Conservation (phyloP, 2,329 filamentous ascomycete species). For the Aspergillus sp. region DNA sequence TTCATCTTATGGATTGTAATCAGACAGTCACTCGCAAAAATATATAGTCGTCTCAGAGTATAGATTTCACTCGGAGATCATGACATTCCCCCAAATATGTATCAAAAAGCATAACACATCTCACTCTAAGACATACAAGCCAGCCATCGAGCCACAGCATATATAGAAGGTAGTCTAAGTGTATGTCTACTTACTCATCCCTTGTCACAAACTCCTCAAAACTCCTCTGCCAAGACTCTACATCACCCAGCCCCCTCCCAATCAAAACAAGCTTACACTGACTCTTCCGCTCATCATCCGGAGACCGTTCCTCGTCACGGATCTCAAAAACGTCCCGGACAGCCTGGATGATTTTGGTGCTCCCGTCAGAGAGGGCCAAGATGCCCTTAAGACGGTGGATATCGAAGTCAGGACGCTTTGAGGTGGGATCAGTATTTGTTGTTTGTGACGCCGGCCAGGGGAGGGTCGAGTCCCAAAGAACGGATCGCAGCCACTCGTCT, state of each 20-base stretch:
- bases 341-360: constrained; percentile 80
- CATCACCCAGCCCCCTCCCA: constrained; percentile 47
- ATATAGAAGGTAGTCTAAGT: background rate
- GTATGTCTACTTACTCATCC: background rate
- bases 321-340: constrained; percentile 95
- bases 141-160: background rate
- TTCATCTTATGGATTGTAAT: background rate
- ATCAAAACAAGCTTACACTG: constrained; percentile 54
- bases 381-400: constrained; percentile 88
- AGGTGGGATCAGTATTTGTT: constrained; percentile 5
- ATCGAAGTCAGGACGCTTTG: constrained; percentile 60
- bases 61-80: background rate
- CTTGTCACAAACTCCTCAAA: constrained; percentile 36
- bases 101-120: background rate
- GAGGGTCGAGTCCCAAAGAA: constrained; percentile 74
- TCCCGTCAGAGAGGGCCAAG: constrained; percentile 67
- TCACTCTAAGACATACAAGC: background rate
- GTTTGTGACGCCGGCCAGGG: constrained; percentile 28
- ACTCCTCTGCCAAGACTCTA: constrained; percentile 39
- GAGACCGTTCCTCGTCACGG: constrained; percentile 59
- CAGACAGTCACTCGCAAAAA: background rate
- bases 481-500: constrained; percentile 78
- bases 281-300: constrained; percentile 24
- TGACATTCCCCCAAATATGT: background rate
- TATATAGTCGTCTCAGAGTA: background rate